Evolutionary conservation across 371 early-diverging fungal species (phyloP).

Genomic region (Mucor circinelloides): DNA sequence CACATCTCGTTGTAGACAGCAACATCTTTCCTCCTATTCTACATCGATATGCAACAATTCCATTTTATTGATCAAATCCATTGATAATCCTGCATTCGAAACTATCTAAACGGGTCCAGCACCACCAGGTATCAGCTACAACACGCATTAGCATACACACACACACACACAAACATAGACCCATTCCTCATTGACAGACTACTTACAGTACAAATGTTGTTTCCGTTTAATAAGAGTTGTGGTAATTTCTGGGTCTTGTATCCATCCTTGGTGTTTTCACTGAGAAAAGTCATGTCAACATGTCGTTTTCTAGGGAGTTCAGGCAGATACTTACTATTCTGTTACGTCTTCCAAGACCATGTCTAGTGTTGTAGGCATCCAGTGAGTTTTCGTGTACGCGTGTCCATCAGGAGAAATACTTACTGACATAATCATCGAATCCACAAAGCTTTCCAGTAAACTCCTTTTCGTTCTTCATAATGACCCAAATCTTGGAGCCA

Average conservation of each 20-base stretch:
- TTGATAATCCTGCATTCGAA: not conserved
- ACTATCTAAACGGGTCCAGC: slow-evolving; percentile 25
- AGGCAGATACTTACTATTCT: slow-evolving; percentile 49
- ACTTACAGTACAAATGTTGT: slow-evolving; percentile 92
- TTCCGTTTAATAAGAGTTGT: slow-evolving; percentile 94
- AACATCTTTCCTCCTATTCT: not conserved
- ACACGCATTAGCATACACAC: not conserved
- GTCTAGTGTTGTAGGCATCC: slow-evolving; percentile 52
- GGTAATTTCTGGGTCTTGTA: slow-evolving; percentile 75
- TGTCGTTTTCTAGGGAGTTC: not conserved
- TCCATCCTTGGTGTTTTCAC: slow-evolving; percentile 81
- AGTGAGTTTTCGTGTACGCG: not conserved
- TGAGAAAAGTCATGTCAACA: slow-evolving; percentile 22
- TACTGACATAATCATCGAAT: slow-evolving; percentile 98
- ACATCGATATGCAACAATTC: not conserved
- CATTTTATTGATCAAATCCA: not conserved
- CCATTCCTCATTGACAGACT: not conserved
- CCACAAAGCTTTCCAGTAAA: slow-evolving; percentile 93
- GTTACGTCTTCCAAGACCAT: slow-evolving; percentile 97
- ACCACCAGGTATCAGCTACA: slow-evolving; percentile 51
- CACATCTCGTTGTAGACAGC: too few species aligned
- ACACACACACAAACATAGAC: too few species aligned
- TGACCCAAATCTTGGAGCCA: slow-evolving; percentile 94
- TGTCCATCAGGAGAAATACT: slow-evolving; percentile 29
- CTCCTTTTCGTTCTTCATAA: slow-evolving; percentile 96